Conservation (phyloP, 371 early-diverging fungal species). For the Mortierella sp. region DNA sequence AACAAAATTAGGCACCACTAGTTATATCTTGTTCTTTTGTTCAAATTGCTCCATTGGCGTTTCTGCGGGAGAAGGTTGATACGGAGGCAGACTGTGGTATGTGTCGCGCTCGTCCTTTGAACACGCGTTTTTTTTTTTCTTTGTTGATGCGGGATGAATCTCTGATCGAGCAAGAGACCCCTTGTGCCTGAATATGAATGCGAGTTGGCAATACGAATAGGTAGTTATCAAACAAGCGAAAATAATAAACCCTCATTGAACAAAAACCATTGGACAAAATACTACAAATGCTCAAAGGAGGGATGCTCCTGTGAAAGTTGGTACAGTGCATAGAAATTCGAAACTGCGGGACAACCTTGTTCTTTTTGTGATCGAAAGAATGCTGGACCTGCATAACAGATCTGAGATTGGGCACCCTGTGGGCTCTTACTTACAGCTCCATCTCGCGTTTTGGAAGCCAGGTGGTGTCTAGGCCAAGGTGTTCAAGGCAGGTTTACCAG, state of each 20-base stretch:
- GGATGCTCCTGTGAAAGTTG: too few relatives aligned
- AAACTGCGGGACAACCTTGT: neutral
- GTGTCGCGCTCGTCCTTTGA: neutral
- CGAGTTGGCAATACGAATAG: too few relatives aligned
- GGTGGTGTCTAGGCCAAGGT: too few relatives aligned
- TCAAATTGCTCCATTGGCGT: neutral
- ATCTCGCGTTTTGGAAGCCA: too few relatives aligned
- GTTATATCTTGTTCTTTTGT: neutral
- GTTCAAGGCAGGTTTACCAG: too few relatives aligned
- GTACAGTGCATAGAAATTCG: too few relatives aligned
- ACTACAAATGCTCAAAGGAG: too few relatives aligned
- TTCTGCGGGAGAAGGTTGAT: neutral
- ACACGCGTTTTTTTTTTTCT: neutral
- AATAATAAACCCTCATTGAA: too few relatives aligned
- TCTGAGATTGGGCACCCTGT: neutral
- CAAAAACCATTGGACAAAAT: too few relatives aligned
- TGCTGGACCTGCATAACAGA: neutral
- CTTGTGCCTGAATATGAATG: neutral
- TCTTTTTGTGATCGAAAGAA: neutral
- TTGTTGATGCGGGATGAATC: neutral
- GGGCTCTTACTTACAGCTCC: neutral
- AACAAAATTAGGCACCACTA: conserved; percentile 5
- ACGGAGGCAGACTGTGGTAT: conserved; percentile 7
- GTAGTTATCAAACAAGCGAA: too few relatives aligned
- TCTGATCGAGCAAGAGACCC: neutral